phyloP scores from a whole-genome alignment of 768 basidiomycete species.

The Hericium coralloides region DNA sequence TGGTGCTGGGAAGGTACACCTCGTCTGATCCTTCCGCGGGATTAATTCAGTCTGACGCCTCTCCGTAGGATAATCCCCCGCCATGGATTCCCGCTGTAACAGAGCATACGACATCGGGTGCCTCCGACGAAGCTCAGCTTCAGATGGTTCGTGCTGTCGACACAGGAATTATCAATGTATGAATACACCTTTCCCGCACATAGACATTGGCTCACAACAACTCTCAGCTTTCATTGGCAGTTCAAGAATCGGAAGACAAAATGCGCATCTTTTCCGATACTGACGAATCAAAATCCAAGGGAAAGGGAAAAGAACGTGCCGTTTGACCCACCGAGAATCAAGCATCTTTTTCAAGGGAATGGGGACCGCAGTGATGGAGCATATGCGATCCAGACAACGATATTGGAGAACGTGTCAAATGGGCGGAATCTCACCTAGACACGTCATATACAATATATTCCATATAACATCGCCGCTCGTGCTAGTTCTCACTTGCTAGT shows the following conservation, averaged over 20 bases:
- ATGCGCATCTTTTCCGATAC: not conserved
- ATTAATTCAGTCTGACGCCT: too few species aligned
- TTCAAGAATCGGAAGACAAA: not conserved
- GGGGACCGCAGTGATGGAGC: too few species aligned
- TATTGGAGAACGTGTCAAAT: too few species aligned
- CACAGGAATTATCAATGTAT: conserved; percentile 74
- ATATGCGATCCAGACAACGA: too few species aligned
- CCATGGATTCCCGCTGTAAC: conserved; percentile 73
- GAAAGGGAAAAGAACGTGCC: not conserved
- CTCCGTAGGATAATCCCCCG: conserved; percentile 46
- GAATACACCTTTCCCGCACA: not conserved
- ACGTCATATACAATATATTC: too few species aligned
- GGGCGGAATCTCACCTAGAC: too few species aligned
- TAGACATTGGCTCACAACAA: too few species aligned
- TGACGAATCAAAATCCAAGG: not conserved
- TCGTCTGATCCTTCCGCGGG: too few species aligned
- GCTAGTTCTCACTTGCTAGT: too few species aligned
- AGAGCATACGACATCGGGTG: conserved; percentile 60
- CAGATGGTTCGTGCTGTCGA: conserved; percentile 75
- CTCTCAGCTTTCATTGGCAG: not conserved
- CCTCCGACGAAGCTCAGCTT: conserved; percentile 57
- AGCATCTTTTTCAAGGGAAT: not conserved
- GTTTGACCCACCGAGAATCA: not conserved
- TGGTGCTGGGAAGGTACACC: conserved; percentile 34
- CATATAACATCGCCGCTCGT: too few species aligned